phyloP scores from a whole-genome alignment of 164 flowering plant genomes.

The Houttuynia cordata region DNA sequence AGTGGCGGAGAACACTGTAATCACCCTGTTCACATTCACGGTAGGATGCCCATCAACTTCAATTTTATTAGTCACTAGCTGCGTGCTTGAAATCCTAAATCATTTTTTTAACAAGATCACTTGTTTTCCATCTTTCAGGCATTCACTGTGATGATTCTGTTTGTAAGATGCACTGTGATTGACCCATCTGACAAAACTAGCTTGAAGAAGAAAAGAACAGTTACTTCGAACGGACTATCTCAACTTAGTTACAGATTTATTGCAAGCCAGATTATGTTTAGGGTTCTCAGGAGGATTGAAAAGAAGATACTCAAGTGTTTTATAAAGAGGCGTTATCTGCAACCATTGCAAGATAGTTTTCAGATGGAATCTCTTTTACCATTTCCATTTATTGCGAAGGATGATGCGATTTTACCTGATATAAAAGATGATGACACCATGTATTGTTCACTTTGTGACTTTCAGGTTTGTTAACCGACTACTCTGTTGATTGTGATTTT shows the following conservation, averaged over 20 bases:
- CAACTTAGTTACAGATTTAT: constrained; percentile 49
- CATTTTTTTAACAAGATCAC: not conserved
- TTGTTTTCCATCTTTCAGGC: constrained; percentile 36
- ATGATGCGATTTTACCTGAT: constrained; percentile 56
- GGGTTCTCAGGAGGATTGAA: constrained; percentile 63
- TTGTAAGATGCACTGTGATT: constrained; percentile 71
- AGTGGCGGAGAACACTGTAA: constrained; percentile 53
- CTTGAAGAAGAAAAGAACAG: constrained; percentile 38
- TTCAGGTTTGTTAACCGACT: constrained; percentile 42
- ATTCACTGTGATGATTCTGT: constrained; percentile 50
- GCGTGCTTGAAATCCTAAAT: not conserved
- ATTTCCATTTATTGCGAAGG: constrained; percentile 56
- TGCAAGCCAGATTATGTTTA: constrained; percentile 43
- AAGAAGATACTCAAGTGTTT: constrained; percentile 56
- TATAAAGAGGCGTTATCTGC: constrained; percentile 70
- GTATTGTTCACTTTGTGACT: constrained; percentile 67
- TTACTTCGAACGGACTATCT: constrained; percentile 18
- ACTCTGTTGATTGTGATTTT: not conserved
- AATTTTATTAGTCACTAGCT: too few species aligned
- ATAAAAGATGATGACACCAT: constrained; percentile 53
- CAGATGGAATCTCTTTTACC: constrained; percentile 76
- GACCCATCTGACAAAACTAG: constrained; percentile 80
- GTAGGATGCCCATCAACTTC: constrained; percentile 21
- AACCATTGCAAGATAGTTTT: constrained; percentile 35
- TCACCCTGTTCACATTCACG: constrained; percentile 47